Base-by-base conservation (phyloP, 805 yeast genomes). In the Cyberlindnera meyerae region DNA sequence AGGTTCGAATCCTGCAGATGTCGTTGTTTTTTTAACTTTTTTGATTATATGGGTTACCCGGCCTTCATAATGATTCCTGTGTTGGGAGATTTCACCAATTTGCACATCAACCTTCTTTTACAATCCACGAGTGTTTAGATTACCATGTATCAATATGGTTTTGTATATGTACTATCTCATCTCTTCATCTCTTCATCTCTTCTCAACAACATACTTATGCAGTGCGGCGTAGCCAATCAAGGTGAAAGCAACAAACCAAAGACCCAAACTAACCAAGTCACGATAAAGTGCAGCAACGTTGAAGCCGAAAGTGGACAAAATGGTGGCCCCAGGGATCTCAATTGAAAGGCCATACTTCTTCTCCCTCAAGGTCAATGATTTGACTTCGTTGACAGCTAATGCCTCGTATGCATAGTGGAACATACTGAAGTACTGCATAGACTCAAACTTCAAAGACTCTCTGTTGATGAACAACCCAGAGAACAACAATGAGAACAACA, bases 341-440 rank as follows among this genome's bases (percentile, higher is more conserved):
- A 93, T 90, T 30, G 89, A 83, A 29, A 93, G 70, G 0, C 98
- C 98, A 54, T 82, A 90, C 61, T 93, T 93, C 56, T 77, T 80
- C 57, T 93, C 98, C 45, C 76, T 77, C 50, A 93, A 68, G 11
- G 86, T 79, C 55, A 93, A 70, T 24, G 86, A 84, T 52, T 81
- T 83, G 8, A 90, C 97, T 57, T 93, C 98, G 59, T 93, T 93
- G 37, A 93, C 89, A 4, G 88, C 71, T 46, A 93, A 66, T 0
- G 97, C 86, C 57, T 93, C 98, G 57, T 90, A 93, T 0, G 96
- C 97, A 55, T 88, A 93, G 60, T 93, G 97, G 71, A 90, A 93
- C 36, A 90, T 76, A 1, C 97, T 88, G 17, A 89, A 58, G 65
- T 82, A 83, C 61, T 88, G 88, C 47, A 89, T 66, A 74, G 85